Evolutionary conservation across 768 basidiomycete species (phyloP).

Genomic region (Coprinopsis marcescibilis): DNA sequence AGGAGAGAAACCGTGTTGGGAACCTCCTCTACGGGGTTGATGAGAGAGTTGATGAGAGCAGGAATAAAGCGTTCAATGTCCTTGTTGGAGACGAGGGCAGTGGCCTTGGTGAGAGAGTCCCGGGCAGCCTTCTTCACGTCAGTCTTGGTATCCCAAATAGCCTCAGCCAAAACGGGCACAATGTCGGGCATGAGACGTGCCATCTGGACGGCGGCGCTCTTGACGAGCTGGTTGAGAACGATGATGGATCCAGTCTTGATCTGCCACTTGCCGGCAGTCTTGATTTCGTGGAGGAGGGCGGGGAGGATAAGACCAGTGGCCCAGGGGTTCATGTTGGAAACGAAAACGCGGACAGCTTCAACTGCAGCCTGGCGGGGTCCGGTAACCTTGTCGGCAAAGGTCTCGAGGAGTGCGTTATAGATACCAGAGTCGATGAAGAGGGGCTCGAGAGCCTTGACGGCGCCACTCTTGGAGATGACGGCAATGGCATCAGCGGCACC

Average conservation of each 20-base stretch:
- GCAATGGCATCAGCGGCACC: slow-evolving; percentile 73
- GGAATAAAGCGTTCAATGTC: slow-evolving; percentile 96
- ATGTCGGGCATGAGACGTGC: slow-evolving; percentile 92
- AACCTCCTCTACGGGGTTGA: slow-evolving; percentile 99
- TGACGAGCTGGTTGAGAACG: slow-evolving; percentile 82
- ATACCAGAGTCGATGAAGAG: slow-evolving; percentile 83
- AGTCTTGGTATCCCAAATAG: slow-evolving; percentile 98
- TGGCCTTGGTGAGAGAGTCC: slow-evolving; percentile 89
- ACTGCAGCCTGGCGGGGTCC: slow-evolving; percentile 81
- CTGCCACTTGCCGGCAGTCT: slow-evolving; percentile 97
- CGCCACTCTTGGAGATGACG: slow-evolving; percentile 62
- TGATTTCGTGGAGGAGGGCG: slow-evolving; percentile 85
- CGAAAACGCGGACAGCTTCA: slow-evolving; percentile 73
- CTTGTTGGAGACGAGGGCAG: slow-evolving; percentile 95
- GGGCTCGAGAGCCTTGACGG: slow-evolving; percentile 80
- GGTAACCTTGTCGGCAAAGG: slow-evolving; percentile 93
- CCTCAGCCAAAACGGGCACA: slow-evolving; percentile 89
- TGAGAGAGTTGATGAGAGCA: slow-evolving; percentile 94
- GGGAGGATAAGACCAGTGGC: slow-evolving; percentile 78
- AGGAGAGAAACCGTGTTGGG: slow-evolving; percentile 91
- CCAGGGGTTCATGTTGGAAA: slow-evolving; percentile 84
- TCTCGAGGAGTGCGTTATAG: slow-evolving; percentile 80
- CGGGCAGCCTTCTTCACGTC: slow-evolving; percentile 99
- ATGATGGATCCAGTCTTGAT: slow-evolving; percentile 85
- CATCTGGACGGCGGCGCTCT: slow-evolving; percentile 74